These are phyloP conservation scores for Prinsepia uniflora DNA, from an alignment of 306 rosid genomes.

Conservation along the genomic window DNA sequence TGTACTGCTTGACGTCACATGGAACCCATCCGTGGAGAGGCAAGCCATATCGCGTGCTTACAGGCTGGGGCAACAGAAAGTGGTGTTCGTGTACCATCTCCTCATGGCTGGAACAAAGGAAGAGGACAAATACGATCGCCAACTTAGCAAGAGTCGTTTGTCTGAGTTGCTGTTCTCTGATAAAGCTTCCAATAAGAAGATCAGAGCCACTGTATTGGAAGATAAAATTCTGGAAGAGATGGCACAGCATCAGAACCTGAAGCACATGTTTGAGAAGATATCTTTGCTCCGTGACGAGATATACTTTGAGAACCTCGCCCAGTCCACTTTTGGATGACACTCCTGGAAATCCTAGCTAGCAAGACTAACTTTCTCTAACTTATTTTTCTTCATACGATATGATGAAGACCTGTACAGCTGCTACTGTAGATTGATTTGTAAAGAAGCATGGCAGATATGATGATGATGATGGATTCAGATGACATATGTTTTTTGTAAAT, in stretches of 20 bases:
- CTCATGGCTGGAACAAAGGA: conserved; percentile 53
- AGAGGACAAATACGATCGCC: conserved; percentile 37
- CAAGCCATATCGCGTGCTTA: conserved; percentile 71
- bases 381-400: no score
- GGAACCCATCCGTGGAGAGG: conserved; percentile 72
- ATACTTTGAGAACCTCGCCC: not conserved
- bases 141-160: conserved; percentile 51
- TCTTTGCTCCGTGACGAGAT: conserved; percentile 31
- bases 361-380: no score
- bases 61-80: conserved; percentile 54
- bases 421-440: no score
- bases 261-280: conserved; percentile 35
- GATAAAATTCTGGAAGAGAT: conserved; percentile 55
- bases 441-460: no score
- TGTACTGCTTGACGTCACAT: conserved; percentile 57
- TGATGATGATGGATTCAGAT: no score
- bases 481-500: no score
- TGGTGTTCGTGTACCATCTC: conserved; percentile 53
- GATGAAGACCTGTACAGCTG: no score
- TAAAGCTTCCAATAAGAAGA: conserved; percentile 9
- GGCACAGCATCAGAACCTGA: conserved; percentile 33
- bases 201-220: conserved; percentile 23
- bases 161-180: conserved; percentile 50
- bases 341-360: no score
- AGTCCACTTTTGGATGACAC: not conserved